Conservation (phyloP, 2,329 filamentous ascomycete genomes). For the Fusarium liriodendri region DNA sequence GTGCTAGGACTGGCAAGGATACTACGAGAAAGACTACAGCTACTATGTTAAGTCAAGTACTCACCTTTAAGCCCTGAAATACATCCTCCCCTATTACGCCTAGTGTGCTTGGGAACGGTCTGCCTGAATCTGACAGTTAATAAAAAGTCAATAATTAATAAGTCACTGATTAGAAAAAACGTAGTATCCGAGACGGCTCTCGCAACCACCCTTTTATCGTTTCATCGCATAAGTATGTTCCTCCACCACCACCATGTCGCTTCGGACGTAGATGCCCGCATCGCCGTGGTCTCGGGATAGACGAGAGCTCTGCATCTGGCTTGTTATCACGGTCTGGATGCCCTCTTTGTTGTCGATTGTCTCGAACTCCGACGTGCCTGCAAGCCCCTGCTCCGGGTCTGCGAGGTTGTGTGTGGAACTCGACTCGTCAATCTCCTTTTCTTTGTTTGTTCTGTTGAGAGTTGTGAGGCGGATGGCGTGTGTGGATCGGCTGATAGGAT, state of each 20-base stretch:
- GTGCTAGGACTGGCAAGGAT: not conserved
- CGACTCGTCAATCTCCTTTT: conserved; percentile 34
- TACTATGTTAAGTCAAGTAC: not conserved
- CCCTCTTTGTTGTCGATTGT: conserved; percentile 9
- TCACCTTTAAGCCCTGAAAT: not conserved
- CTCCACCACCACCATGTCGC: conserved; percentile 33
- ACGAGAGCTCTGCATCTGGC: not conserved
- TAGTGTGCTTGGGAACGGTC: not conserved
- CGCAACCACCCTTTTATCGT: conserved; percentile 3
- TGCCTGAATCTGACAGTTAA: not conserved
- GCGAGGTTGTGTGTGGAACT: conserved; percentile 40
- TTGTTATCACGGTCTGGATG: conserved; percentile 28
- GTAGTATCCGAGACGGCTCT: not conserved
- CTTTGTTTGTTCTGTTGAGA: conserved; percentile 32
- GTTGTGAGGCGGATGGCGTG: conserved; percentile 33
- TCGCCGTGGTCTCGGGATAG: conserved; percentile 17
- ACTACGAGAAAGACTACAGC: not conserved
- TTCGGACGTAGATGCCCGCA: conserved; percentile 27
- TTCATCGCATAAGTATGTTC: conserved; percentile 22
- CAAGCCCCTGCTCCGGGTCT: conserved; percentile 23
- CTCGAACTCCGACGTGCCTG: conserved; percentile 23
- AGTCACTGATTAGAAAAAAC: not conserved
- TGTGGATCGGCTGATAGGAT: conserved; percentile 33
- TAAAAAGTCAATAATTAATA: conserved; percentile 3
- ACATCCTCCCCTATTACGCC: not conserved